Conservation (phyloP, 1,284 basidiomycete species). For the Trichosporon sp. region DNA sequence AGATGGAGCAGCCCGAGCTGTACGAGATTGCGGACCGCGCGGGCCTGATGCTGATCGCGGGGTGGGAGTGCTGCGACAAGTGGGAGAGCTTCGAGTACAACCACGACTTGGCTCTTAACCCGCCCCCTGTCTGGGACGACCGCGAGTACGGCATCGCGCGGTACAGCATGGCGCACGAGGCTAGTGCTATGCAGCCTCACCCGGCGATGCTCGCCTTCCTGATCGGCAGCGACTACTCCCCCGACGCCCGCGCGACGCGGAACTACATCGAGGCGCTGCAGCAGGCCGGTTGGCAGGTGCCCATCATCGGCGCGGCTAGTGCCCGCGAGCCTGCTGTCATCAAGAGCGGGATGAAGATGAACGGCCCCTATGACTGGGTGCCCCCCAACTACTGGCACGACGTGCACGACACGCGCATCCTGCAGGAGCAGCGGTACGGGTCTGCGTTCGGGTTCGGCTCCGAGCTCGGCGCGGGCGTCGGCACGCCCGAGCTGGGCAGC, state of each 20-base stretch:
- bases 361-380: not conserved
- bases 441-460: not conserved
- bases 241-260: not conserved
- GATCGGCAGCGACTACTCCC: not conserved
- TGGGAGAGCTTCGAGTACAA: not conserved
- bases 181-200: not conserved
- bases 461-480: not conserved
- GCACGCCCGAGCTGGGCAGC: not conserved
- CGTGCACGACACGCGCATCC: not conserved
- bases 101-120: not conserved
- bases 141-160: not conserved
- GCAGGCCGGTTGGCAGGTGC: not conserved
- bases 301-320: not conserved
- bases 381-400: not conserved
- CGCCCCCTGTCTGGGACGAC: not conserved
- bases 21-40: not conserved
- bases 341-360: not conserved
- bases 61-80: conserved; percentile 1
- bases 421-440: not conserved
- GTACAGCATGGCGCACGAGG: conserved; percentile 1
- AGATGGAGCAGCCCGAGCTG: not conserved
- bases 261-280: not conserved
- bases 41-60: not conserved
- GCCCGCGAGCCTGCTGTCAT: not conserved
- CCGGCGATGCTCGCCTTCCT: not conserved